phyloP scores from a whole-genome alignment of 495 filamentous ascomycete species.

The Paragyromitra xinjiangensis region DNA sequence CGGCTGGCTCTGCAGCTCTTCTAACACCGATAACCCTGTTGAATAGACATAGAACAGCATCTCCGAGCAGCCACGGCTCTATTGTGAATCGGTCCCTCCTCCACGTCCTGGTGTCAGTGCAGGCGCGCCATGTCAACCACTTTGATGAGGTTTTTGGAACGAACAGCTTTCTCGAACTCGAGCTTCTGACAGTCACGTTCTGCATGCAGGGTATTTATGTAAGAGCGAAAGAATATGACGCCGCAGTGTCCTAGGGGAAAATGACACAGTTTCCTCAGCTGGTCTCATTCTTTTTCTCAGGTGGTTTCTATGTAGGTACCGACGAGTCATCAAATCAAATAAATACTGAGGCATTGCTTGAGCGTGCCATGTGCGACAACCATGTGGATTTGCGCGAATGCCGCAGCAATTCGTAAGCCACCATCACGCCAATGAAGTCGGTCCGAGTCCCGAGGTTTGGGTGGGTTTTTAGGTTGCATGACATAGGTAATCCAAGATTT shows the following conservation, averaged over 20 bases:
- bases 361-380: conserved; percentile 3
- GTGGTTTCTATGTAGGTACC: conserved; percentile 17
- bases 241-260: background rate
- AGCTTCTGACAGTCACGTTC: background rate
- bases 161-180: background rate
- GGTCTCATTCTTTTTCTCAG: background rate
- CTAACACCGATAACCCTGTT: background rate
- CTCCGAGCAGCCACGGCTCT: background rate
- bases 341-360: background rate
- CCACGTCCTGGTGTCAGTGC: background rate
- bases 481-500: background rate
- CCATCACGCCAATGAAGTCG: conserved; percentile 4
- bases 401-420: conserved; percentile 9
- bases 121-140: background rate
- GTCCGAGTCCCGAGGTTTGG: background rate
- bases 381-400: conserved; percentile 7
- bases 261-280: conserved; percentile 15
- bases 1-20: background rate
- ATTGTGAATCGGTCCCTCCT: background rate
- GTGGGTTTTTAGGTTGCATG: conserved; percentile 23
- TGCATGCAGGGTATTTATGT: conserved; percentile 18
- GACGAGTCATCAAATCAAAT: conserved; percentile 5
- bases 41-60: background rate
- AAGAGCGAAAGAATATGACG: conserved; percentile 15
- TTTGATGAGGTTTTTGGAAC: background rate